phyloP scores from a whole-genome alignment of 768 basidiomycete genomes.

The Lactarius tabidus region DNA sequence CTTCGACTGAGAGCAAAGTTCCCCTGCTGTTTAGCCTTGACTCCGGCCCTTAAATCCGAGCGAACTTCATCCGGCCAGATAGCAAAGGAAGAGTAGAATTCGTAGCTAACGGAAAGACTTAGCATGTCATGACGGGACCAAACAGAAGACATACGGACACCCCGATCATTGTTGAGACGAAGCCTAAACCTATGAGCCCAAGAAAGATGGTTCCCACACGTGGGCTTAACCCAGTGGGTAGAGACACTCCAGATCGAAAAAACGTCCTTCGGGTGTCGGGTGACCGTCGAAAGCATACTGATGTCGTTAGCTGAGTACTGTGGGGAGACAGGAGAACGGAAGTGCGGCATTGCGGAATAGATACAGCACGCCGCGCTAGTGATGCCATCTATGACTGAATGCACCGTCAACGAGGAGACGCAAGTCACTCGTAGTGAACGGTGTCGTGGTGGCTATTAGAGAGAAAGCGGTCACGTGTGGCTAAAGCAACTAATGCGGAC shows the following conservation, averaged over 20 bases:
- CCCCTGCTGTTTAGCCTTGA: constrained; percentile 57
- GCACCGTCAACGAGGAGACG: not conserved
- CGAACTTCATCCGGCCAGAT: constrained; percentile 66
- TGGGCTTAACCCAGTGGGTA: constrained; percentile 7
- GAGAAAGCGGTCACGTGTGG: not conserved
- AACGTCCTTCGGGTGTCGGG: constrained; percentile 2
- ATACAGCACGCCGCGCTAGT: not conserved
- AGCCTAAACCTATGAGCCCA: constrained; percentile 17
- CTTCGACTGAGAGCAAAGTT: constrained; percentile 49
- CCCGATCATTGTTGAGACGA: constrained; percentile 20
- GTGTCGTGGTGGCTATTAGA: too few species aligned
- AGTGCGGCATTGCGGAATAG: not conserved
- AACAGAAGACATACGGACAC: constrained; percentile 19
- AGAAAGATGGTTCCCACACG: constrained; percentile 17
- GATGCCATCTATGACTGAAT: constrained; percentile 2
- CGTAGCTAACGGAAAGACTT: constrained; percentile 40
- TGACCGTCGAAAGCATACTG: not conserved
- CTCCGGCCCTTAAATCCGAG: constrained; percentile 58
- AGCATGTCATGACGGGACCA: constrained; percentile 21
- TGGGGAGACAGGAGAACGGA: not conserved
- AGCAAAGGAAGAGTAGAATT: constrained; percentile 53
- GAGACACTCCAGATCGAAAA: not conserved
- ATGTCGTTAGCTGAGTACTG: too few species aligned
- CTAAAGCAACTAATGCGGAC: not conserved
- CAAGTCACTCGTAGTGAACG: not conserved